Evolutionary conservation across 1,284 basidiomycete species (phyloP), one percentile per base, ranked within the genome.

Genomic region (Irpex sp.): DNA sequence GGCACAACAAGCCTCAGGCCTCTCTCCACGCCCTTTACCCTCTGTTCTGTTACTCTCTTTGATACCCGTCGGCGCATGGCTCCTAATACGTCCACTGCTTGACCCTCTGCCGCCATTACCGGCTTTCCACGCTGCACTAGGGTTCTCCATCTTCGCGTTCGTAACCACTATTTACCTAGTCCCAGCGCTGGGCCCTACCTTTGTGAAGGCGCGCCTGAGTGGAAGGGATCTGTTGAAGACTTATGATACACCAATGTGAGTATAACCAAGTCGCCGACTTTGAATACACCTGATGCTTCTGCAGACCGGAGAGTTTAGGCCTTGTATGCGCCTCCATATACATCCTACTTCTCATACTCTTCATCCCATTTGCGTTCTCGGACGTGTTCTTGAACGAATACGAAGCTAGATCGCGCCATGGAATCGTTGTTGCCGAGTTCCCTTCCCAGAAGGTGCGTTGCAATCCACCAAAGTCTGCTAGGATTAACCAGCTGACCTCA

Each of bases 271-370:
- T 40, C 19, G 26, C 6, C 4, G 44, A 19, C 48, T 52, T 62
- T 26, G 51, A 0, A 62, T 19, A 8, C 51, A 64, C 36, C 13
- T 55, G 2, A 13, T 48, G 54, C n/a, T 64, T 5, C 47, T 34
- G 1, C 38, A 98, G 96, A 71, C 96, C 97, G 40, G 97, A 99
- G 79, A 94, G 93, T 66, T 85, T 93, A 65, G 97, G 97, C 1
- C 85, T 98, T 51, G 91, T 97, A 54, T 92, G 92, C 68, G 96
- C 96, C 1, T 86, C 90, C 1, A 83, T 96, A 62, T 98, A 98
- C 75, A 91, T 98, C 65, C 82, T 94, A 13, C 80, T 98, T 69
- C 80, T 98, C 69, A 92, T 93, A 66, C 78, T 94, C 4, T 96
- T 96, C 73, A 95, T 95, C 66, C 94, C 94, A 0, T 95, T 95